Conservation (phyloP, 441 rosid genomes). For the Erodium moschatum region DNA sequence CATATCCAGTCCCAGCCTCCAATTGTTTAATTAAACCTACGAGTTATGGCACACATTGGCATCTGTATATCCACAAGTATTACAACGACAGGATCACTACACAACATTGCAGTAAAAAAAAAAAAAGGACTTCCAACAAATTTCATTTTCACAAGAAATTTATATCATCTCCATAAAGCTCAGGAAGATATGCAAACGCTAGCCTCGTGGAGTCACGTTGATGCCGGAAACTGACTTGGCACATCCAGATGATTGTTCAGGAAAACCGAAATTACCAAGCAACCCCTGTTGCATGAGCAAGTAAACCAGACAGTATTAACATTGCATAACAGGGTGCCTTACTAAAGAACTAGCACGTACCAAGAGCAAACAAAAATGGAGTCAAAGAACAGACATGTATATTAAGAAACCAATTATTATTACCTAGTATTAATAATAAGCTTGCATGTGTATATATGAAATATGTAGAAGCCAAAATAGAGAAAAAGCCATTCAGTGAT, state of each 20-base stretch:
- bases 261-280: conserved; percentile 49
- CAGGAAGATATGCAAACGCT: neutral
- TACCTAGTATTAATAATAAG: no score
- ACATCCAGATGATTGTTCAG: conserved; percentile 26
- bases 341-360: no score
- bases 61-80: no score
- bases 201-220: conserved; percentile 20
- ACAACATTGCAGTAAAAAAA: neutral
- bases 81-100: neutral
- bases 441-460: no score
- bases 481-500: conserved; percentile 2
- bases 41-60: no score
- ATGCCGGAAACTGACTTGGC: conserved; percentile 20
- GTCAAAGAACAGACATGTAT: no score
- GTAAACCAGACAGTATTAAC: conserved; percentile 10
- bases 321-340: conserved; percentile 3
- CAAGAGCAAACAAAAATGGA: no score
- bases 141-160: neutral
- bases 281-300: conserved; percentile 42
- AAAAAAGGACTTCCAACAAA: no score
- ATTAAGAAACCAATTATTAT: no score
- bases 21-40: no score
- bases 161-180: neutral
- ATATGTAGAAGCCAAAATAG: conserved; percentile 5
- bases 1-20: no score